Evolutionary conservation across 2,329 filamentous ascomycete species (phyloP), one percentile per base, ranked within the genome.

Genomic region (Alternaria arbusti): DNA sequence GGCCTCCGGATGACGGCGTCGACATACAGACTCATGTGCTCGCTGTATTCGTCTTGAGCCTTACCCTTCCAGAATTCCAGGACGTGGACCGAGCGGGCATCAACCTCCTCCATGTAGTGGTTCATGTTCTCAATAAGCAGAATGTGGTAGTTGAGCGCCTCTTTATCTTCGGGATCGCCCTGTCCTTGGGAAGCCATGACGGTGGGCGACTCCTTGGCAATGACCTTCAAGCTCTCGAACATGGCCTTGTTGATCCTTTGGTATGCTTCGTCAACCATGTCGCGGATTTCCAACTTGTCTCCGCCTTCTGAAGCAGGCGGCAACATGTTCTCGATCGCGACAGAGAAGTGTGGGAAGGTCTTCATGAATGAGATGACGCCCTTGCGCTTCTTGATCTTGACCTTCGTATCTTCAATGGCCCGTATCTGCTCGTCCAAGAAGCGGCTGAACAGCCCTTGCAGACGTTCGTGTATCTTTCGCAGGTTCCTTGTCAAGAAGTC

Each of bases 81-180:
- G 1, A 97, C 89, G 8, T 91, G 87, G 66, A 96, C 88, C 40
- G 87, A 86, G 17, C 88, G 87, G 15, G 90, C 83, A 70, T 97
- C 93, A 9, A 97, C 91, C 79, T 97, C 94, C 78, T 98, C 94
- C 11, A 96, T 85, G 81, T 97, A 98, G 80, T 97, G 94, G 76
- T 97, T 96, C 94, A 97, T 97, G 80, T 99, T 99, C 80, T 99
- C 95, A 70, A 99, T 98, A 57, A 98, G 86, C 32, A 98, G 86
- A 73, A 99, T 97, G 80, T 98, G 94, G 82, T 97, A 97, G 82
- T 98, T 98, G 64, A 99, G 87, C 6, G 94, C 93, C 79, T 97
- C 94, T 82, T 99, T 98, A 77, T 98, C 96, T 79, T 98, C 96
- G 1, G 88, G 87, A 71, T 92, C 90, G 54, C 81, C 82, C 69